Evolutionary conservation across 257 asterid genomes (phyloP).

Genomic region (Verbena officinalis): DNA sequence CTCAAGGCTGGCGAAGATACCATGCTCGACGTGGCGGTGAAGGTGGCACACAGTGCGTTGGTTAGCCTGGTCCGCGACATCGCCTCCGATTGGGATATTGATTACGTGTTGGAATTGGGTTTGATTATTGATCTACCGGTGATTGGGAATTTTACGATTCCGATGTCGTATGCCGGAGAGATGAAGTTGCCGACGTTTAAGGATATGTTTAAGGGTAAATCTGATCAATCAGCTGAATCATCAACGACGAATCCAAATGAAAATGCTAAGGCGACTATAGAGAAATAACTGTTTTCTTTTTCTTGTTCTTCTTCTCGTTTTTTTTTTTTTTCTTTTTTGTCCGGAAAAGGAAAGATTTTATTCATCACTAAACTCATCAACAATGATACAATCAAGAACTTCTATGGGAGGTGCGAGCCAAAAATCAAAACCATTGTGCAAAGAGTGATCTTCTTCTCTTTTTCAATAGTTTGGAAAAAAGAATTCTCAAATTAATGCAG

Average conservation of each 20-base stretch:
- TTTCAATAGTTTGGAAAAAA: neutral
- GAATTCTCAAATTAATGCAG: neutral
- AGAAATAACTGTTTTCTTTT: neutral
- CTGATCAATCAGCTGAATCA: neutral
- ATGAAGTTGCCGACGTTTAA: slow-evolving; percentile 64
- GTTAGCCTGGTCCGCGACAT: slow-evolving; percentile 54
- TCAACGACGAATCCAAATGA: neutral
- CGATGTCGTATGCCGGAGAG: slow-evolving; percentile 56
- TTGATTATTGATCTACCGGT: slow-evolving; percentile 60
- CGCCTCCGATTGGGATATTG: slow-evolving; percentile 74
- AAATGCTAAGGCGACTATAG: neutral
- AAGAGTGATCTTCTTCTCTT: neutral
- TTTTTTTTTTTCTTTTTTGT: no score
- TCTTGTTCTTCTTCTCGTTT: no score
- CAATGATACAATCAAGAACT: no score
- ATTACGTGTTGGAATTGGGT: slow-evolving; percentile 49
- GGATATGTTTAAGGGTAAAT: slow-evolving; percentile 39
- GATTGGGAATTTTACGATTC: slow-evolving; percentile 59
- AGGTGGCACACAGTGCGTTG: slow-evolving; percentile 60
- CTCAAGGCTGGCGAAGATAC: slow-evolving; percentile 53
- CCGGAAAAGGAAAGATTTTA: no score
- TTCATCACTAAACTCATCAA: no score
- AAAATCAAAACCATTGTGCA: no score
- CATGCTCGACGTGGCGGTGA: slow-evolving; percentile 49
- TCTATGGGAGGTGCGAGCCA: no score